Evolutionary conservation across 1,284 basidiomycete genomes (phyloP), one percentile per base, ranked within the genome.

Genomic region (Termitomyces sp.): DNA sequence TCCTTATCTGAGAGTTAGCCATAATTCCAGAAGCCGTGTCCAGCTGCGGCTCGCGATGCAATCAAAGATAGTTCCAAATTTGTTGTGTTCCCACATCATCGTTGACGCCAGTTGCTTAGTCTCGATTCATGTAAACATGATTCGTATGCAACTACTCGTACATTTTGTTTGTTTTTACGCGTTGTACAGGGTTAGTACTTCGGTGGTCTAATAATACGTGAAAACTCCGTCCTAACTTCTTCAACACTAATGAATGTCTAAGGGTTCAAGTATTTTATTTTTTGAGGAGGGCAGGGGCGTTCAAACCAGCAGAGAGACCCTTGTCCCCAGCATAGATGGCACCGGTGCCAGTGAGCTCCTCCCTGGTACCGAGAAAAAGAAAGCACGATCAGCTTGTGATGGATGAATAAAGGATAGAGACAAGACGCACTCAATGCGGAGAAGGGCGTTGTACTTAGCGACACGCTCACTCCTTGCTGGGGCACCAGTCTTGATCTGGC

Each of bases 401-500:
- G n/a, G 1, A 48, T 51, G 36, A 26, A 21, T 13, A 48, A 33
- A 52, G 46, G 2, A 13, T 8, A 41, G 44, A 43, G 48, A 43
- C 12, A 48, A 3, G 30, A 80, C 88, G 66, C 67, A 92, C 90
- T 95, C 92, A 59, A 95, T 95, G 65, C 92, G 89, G 70, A 95
- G 82, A 50, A 95, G 79, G 59, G 86, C 80, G 71, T 94, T 94
- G 83, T 94, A 90, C 77, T 96, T 97, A 71, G 93, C 92, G 50
- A 95, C 86, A 78, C 94, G 93, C 78, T 96, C 94, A 65, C 86
- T 89, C 63, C 94, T 83, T 62, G 92, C 93, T 31, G 94, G 94
- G 45, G 94, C 94, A 79, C 96, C 96, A 54, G 96, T 96, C 88
- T 99, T 98, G 84, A 98, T 98, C 77, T 97, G 91, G 64, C 95